Conservation (phyloP, 2,329 filamentous ascomycete species). For the Fusarium piperis region DNA sequence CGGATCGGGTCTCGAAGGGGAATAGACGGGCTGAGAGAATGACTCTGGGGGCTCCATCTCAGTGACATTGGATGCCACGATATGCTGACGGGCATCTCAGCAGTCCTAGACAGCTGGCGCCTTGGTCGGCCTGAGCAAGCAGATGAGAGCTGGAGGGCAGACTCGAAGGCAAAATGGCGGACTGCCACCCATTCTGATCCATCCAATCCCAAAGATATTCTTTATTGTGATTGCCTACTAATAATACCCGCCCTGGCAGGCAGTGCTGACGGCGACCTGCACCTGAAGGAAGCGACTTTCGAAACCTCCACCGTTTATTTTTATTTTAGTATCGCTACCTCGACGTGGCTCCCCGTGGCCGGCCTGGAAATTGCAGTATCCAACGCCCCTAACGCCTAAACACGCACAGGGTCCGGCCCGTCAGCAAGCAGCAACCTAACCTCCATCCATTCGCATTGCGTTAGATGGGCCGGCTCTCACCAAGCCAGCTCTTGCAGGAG, state of each 20-base stretch:
- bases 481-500: neutral
- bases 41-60: constrained; percentile 13
- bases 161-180: constrained; percentile 2
- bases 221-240: constrained; percentile 15
- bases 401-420: constrained; percentile 23
- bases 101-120: neutral
- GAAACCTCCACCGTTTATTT: constrained; percentile 36
- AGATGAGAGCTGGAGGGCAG: neutral
- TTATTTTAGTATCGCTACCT: constrained; percentile 28
- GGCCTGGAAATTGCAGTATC: constrained; percentile 37
- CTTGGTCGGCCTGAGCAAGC: neutral
- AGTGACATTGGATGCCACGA: constrained; percentile 22
- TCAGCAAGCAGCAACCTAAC: constrained; percentile 26
- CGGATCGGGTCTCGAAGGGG: constrained; percentile 7
- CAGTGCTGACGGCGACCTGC: constrained; percentile 33
- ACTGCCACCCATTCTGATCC: neutral
- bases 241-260: constrained; percentile 25
- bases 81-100: constrained; percentile 6
- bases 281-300: constrained; percentile 27
- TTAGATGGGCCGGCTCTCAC: neutral
- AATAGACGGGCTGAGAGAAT: constrained; percentile 1
- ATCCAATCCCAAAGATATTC: neutral
- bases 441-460: constrained; percentile 20
- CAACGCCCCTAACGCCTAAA: constrained; percentile 31
- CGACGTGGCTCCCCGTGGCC: constrained; percentile 28